phyloP scores from a whole-genome alignment of 352 stramenopile genomes.

The Globisporangium recalcitrans region DNA sequence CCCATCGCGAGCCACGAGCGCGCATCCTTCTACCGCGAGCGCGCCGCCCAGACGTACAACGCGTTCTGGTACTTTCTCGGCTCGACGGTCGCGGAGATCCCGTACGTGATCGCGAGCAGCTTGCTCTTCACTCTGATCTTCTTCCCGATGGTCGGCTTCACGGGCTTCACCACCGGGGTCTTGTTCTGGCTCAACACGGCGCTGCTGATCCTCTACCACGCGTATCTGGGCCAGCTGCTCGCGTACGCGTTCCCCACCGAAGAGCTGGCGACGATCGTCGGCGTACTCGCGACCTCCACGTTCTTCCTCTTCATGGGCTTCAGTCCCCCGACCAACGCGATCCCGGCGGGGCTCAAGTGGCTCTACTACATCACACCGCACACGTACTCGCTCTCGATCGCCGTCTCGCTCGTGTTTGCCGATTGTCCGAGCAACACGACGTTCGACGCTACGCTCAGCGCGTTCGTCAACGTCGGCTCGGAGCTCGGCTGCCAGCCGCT shows the following conservation, averaged over 20 bases:
- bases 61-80: constrained; percentile 42
- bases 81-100: constrained; percentile 57
- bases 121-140: constrained; percentile 46
- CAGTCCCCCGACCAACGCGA: constrained; percentile 18
- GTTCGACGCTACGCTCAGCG: neutral
- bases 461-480: neutral
- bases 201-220: constrained; percentile 43
- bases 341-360: constrained; percentile 19
- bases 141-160: constrained; percentile 50
- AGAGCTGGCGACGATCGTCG: constrained; percentile 23
- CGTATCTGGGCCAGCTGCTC: constrained; percentile 67
- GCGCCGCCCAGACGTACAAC: constrained; percentile 66
- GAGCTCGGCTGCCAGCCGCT: constrained; percentile 3
- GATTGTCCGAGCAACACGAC: neutral
- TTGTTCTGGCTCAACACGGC: constrained; percentile 65
- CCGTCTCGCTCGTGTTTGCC: neutral
- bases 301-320: constrained; percentile 4
- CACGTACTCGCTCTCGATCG: neutral
- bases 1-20: neutral
- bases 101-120: constrained; percentile 11
- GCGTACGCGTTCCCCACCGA: constrained; percentile 33
- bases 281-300: neutral
- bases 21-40: constrained; percentile 71
- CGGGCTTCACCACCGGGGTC: constrained; percentile 21
- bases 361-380: constrained; percentile 3